These are phyloP conservation scores for Acmispon strigosus DNA, from an alignment of 306 rosid species.

Conservation along the genomic window DNA sequence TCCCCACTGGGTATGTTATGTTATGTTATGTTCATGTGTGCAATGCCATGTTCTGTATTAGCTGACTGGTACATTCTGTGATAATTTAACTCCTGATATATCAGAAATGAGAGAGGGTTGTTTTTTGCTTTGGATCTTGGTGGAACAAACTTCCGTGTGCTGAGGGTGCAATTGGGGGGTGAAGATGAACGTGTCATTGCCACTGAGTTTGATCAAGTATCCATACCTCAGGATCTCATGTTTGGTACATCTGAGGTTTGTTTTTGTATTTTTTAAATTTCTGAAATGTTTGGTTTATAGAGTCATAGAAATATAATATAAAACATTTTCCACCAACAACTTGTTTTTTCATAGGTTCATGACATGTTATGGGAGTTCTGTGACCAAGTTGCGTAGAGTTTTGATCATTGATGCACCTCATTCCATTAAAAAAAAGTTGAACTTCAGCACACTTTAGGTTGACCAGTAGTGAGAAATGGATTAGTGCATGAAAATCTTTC, in stretches of 20 bases:
- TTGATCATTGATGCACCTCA: too few relatives aligned
- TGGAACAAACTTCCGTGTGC: conserved; percentile 85
- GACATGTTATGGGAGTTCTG: too few relatives aligned
- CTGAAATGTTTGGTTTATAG: not conserved
- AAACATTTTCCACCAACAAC: too few relatives aligned
- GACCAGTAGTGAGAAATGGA: too few relatives aligned
- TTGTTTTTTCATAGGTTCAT: too few relatives aligned
- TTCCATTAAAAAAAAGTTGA: too few relatives aligned
- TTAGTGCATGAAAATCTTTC: too few relatives aligned
- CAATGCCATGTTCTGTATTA: too few relatives aligned
- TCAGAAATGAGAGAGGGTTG: conserved; percentile 81
- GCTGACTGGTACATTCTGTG: too few relatives aligned
- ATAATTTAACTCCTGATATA: not conserved
- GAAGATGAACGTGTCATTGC: conserved; percentile 63
- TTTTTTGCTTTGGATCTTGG: conserved; percentile 96
- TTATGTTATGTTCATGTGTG: not conserved
- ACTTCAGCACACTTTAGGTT: too few relatives aligned
- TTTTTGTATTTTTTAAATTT: not conserved
- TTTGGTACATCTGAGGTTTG: conserved; percentile 60
- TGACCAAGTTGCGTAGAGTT: too few relatives aligned
- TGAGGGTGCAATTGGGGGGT: conserved; percentile 84
- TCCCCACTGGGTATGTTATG: conserved; percentile 68
- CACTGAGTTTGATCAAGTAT: conserved; percentile 68
- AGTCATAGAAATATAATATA: too few relatives aligned
- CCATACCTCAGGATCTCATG: conserved; percentile 80